These are phyloP conservation scores for Prorocentrum cordatum DNA, from an alignment of 169 alveolate genomes.

Conservation along the genomic window DNA sequence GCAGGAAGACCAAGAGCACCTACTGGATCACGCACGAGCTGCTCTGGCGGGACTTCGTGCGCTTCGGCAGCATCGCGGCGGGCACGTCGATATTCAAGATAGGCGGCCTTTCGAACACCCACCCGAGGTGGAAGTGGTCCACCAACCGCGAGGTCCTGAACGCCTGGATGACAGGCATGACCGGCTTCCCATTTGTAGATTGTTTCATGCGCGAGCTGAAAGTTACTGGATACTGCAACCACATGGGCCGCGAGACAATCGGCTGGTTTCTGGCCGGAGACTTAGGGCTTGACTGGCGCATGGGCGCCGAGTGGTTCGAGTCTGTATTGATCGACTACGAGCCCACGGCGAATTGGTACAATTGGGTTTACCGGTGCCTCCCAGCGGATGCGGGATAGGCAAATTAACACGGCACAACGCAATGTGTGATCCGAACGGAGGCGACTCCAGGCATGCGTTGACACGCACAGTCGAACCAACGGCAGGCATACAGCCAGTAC, in stretches of 20 bases:
- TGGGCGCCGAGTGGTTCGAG: conserved; percentile 67
- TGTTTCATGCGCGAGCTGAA: conserved; percentile 68
- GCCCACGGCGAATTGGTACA: conserved; percentile 52
- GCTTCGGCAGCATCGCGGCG: conserved; percentile 32
- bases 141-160: neutral
- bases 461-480: no score
- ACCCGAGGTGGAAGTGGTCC: conserved; percentile 15
- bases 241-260: conserved; percentile 60
- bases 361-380: no score
- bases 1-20: conserved; percentile 37
- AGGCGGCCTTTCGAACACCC: conserved; percentile 35
- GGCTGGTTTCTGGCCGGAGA: conserved; percentile 66
- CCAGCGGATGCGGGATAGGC: no score
- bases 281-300: conserved; percentile 58
- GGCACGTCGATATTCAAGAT: conserved; percentile 27
- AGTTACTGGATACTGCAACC: conserved; percentile 57
- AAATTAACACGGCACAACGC: no score
- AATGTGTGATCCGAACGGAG: no score
- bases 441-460: no score
- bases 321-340: conserved; percentile 43
- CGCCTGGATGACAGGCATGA: conserved; percentile 10
- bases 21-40: conserved; percentile 56
- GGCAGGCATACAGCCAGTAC: no score
- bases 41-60: conserved; percentile 60
- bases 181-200: conserved; percentile 62